A percentile compares a stretch with the other conserved stretches of the same genome.
Evolutionary conservation across 73 alveolate species (phyloP).

Genomic region (Tetrahymena malaccensis): DNA sequence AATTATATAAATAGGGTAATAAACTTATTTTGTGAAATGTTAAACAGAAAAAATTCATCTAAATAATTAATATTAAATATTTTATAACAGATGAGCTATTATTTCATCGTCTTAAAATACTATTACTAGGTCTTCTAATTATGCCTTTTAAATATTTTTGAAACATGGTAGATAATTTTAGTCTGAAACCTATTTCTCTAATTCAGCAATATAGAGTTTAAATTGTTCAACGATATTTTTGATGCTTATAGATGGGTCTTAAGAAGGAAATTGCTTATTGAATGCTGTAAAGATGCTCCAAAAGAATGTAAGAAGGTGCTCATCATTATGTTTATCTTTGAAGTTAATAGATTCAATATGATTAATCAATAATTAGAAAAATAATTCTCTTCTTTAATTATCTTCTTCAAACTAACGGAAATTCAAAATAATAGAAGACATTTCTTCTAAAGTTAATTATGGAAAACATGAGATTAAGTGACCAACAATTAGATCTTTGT

Average conservation of each 20-base stretch:
- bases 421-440: not conserved
- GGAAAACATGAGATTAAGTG: not conserved
- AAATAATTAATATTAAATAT: not conserved
- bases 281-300: not conserved
- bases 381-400: not conserved
- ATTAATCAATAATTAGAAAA: not conserved
- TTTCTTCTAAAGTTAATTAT: not conserved
- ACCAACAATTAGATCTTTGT: not conserved
- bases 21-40: too few species aligned
- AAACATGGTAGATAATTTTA: not conserved
- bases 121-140: not conserved
- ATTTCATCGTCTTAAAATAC: not conserved
- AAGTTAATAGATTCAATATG: not conserved
- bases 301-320: not conserved
- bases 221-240: not conserved
- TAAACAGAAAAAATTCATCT: not conserved
- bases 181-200: not conserved
- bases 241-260: not conserved
- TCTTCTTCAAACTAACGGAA: not conserved
- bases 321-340: not conserved
- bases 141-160: not conserved
- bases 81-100: not conserved
- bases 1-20: too few species aligned
- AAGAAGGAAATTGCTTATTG: not conserved
- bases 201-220: not conserved